Conservation (phyloP, 371 early-diverging fungal species). For the Mucor irregularis region DNA sequence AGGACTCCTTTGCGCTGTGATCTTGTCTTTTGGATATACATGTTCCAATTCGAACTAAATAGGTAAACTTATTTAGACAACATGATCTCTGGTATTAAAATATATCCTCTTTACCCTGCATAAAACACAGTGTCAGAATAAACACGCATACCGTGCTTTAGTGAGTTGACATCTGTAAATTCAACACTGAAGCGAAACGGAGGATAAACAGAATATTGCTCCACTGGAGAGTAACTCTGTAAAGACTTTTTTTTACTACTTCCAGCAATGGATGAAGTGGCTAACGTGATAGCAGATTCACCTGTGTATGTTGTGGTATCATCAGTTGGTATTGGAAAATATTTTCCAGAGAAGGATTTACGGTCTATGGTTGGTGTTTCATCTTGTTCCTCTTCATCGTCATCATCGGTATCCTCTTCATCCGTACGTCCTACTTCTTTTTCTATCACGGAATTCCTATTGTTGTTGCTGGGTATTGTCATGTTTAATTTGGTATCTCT, state of each 20-base stretch:
- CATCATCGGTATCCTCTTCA: background rate
- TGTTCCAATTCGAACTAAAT: conserved; percentile 61
- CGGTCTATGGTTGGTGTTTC: background rate
- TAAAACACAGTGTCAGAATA: conserved; percentile 57
- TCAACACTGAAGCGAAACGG: conserved; percentile 64
- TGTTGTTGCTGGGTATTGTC: conserved; percentile 10
- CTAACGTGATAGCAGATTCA: conserved; percentile 34
- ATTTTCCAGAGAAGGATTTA: background rate
- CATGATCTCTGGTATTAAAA: background rate
- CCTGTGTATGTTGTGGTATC: conserved; percentile 58
- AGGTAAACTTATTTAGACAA: background rate
- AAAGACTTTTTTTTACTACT: background rate
- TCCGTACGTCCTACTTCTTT: background rate
- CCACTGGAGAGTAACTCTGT: background rate
- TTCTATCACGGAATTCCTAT: background rate
- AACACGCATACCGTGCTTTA: conserved; percentile 42
- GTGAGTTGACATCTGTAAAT: conserved; percentile 37
- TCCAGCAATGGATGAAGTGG: conserved; percentile 5
- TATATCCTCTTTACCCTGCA: conserved; percentile 44
- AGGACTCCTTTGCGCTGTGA: conserved; percentile 40
- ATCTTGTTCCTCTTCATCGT: background rate
- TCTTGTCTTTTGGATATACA: conserved; percentile 56
- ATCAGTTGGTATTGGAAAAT: conserved; percentile 45
- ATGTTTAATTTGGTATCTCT: conserved; percentile 36
- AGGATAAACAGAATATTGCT: conserved; percentile 44